Percentiles rank a stretch among this genome's conserved stretches.
These are phyloP conservation scores for Cladosporium sp. DNA, from an alignment of 2,329 filamentous ascomycete genomes.

Conservation along the genomic window DNA sequence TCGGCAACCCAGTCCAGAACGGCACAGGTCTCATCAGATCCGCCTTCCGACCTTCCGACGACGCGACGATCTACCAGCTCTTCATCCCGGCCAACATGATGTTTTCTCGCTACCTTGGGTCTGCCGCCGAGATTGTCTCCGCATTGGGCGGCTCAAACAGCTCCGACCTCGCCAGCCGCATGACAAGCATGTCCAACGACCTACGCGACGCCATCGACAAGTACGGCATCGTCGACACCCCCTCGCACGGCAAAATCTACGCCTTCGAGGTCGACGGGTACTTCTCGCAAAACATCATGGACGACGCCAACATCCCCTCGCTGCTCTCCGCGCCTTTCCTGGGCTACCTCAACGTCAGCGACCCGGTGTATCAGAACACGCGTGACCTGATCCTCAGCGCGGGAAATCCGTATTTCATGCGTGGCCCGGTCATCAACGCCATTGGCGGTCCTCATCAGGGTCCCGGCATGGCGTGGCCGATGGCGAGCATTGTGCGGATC, in stretches of 20 bases:
- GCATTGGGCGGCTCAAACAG: slow-evolving; percentile 43
- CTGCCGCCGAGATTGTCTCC: slow-evolving; percentile 50
- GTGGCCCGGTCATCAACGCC: slow-evolving; percentile 44
- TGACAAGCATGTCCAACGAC: slow-evolving; percentile 52
- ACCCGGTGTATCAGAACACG: slow-evolving; percentile 44
- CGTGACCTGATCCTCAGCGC: slow-evolving; percentile 41
- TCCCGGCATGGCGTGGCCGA: slow-evolving; percentile 47
- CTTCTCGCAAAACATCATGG: slow-evolving; percentile 56
- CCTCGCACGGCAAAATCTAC: slow-evolving; percentile 39
- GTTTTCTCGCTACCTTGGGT: slow-evolving; percentile 61
- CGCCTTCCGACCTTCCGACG: slow-evolving; percentile 49
- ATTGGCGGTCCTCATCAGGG: slow-evolving; percentile 48
- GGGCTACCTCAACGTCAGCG: slow-evolving; percentile 46
- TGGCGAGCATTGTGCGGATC: slow-evolving; percentile 49
- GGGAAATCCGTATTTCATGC: slow-evolving; percentile 48
- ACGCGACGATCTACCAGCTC: slow-evolving; percentile 47
- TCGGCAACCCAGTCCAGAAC: slow-evolving; percentile 46
- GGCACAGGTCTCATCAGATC: slow-evolving; percentile 47
- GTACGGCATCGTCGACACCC: slow-evolving; percentile 38
- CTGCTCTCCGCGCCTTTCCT: slow-evolving; percentile 63
- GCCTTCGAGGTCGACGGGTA: slow-evolving; percentile 49
- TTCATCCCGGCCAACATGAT: slow-evolving; percentile 61
- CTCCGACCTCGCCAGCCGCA: slow-evolving; percentile 49
- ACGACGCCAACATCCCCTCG: slow-evolving; percentile 68
- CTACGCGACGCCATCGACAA: slow-evolving; percentile 42